Conservation (phyloP, 495 filamentous ascomycete species). For the Penicillium ochrochloron region DNA sequence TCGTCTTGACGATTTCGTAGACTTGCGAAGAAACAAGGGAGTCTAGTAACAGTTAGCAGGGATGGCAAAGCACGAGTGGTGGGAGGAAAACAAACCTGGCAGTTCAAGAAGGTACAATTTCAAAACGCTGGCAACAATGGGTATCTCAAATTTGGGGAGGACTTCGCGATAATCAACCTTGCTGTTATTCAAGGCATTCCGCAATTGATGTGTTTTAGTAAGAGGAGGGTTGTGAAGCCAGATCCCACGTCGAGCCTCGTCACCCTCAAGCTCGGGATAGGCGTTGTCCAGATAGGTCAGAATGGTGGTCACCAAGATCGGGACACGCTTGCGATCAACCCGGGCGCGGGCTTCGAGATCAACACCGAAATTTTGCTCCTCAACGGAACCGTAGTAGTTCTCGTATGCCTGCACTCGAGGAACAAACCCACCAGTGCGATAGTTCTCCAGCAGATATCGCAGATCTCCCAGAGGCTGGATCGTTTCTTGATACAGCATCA, state of each 20-base stretch:
- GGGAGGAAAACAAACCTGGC: conserved; percentile 65
- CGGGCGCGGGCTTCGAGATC: conserved; percentile 93
- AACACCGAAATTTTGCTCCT: conserved; percentile 96
- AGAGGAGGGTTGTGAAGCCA: conserved; percentile 95
- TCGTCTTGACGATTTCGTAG: conserved; percentile 98
- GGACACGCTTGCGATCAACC: conserved; percentile 93
- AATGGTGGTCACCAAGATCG: conserved; percentile 87
- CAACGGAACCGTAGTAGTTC: conserved; percentile 98
- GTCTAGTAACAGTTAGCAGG: conserved; percentile 54
- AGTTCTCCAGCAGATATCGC: conserved; percentile 95
- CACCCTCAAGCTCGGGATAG: conserved; percentile 96
- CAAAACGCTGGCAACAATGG: conserved; percentile 89
- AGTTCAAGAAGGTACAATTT: conserved; percentile 97
- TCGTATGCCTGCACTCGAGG: conserved; percentile 94
- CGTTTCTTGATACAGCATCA: conserved; percentile 99
- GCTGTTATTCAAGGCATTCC: conserved; percentile 83
- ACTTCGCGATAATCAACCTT: conserved; percentile 77
- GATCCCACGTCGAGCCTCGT: conserved; percentile 88
- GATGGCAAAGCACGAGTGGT: conserved; percentile 5
- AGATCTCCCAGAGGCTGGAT: conserved; percentile 91
- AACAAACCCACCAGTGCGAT: conserved; percentile 89
- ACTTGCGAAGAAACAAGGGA: conserved; percentile 97
- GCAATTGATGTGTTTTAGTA: conserved; percentile 80
- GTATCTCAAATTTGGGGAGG: conserved; percentile 85
- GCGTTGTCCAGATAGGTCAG: conserved; percentile 93